phyloP scores from a whole-genome alignment of 805 yeast genomes.

The Metschnikowia kofuensis region DNA sequence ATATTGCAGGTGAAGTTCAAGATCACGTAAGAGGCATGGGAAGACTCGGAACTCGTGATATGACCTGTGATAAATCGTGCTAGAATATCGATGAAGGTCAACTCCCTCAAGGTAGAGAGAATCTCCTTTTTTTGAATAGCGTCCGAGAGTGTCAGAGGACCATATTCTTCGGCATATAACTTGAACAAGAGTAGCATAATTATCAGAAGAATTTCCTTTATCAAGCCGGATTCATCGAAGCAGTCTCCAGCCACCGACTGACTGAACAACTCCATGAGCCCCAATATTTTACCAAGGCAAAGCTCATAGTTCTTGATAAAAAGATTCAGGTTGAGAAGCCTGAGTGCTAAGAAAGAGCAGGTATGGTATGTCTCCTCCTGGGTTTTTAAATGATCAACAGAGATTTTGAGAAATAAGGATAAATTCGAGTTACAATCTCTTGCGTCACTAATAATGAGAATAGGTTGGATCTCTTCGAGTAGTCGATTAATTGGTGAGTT shows the following conservation, averaged over 20 bases:
- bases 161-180: conserved; percentile 24
- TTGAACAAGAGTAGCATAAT: conserved; percentile 32
- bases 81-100: conserved; percentile 50
- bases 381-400: conserved; percentile 28
- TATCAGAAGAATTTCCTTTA: conserved; percentile 37
- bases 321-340: conserved; percentile 35
- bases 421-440: conserved; percentile 39
- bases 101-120: conserved; percentile 47
- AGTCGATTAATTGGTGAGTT: conserved; percentile 2
- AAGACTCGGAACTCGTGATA: conserved; percentile 17
- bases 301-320: conserved; percentile 35
- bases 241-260: conserved; percentile 11
- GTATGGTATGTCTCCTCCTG: conserved; percentile 26
- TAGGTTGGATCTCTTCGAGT: conserved; percentile 16
- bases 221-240: conserved; percentile 17
- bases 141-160: conserved; percentile 15
- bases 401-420: conserved; percentile 30
- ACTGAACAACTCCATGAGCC: conserved; percentile 29
- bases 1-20: conserved; percentile 40
- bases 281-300: conserved; percentile 38
- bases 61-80: conserved; percentile 31
- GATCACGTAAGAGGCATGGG: conserved; percentile 28
- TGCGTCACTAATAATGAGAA: conserved; percentile 37
- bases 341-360: conserved; percentile 33
- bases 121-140: conserved; percentile 16